These are phyloP conservation scores for Scalesia atractyloides DNA, from an alignment of 129 eudicot species.

Conservation along the genomic window DNA sequence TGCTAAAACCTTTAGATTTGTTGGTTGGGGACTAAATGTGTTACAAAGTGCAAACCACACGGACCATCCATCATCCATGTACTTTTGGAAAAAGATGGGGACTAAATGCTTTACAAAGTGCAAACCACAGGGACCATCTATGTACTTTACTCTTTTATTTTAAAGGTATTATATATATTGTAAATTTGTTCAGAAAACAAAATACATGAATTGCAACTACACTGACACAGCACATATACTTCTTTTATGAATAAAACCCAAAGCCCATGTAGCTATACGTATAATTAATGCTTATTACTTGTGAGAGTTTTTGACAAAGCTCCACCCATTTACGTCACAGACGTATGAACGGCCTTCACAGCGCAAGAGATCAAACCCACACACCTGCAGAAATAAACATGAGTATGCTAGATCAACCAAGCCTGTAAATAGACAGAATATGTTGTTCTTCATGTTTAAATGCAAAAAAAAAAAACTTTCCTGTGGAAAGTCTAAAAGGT, in stretches of 20 bases:
- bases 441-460: constrained; percentile 3
- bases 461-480: too few relatives aligned
- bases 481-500: not conserved
- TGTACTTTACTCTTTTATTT: not conserved
- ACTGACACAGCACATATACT: not conserved
- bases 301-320: constrained; percentile 94
- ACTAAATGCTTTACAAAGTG: too few relatives aligned
- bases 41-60: too few relatives aligned
- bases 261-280: not conserved
- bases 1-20: too few relatives aligned
- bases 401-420: constrained; percentile 20
- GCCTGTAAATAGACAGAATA: constrained; percentile 8
- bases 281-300: constrained; percentile 51
- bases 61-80: too few relatives aligned
- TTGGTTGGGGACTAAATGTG: too few relatives aligned
- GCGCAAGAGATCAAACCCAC: constrained; percentile 98
- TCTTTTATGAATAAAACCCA: constrained; percentile 4
- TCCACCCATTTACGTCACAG: constrained; percentile 99
- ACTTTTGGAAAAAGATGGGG: too few relatives aligned
- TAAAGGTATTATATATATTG: not conserved
- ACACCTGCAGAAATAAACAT: constrained; percentile 58
- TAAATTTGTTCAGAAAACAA: not conserved
- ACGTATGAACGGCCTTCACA: constrained; percentile 96
- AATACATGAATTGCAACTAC: constrained; percentile 22
- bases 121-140: too few relatives aligned